These are phyloP conservation scores for Hypoxylon sp. DNA, from an alignment of 2,329 filamentous ascomycete genomes.

Conservation along the genomic window DNA sequence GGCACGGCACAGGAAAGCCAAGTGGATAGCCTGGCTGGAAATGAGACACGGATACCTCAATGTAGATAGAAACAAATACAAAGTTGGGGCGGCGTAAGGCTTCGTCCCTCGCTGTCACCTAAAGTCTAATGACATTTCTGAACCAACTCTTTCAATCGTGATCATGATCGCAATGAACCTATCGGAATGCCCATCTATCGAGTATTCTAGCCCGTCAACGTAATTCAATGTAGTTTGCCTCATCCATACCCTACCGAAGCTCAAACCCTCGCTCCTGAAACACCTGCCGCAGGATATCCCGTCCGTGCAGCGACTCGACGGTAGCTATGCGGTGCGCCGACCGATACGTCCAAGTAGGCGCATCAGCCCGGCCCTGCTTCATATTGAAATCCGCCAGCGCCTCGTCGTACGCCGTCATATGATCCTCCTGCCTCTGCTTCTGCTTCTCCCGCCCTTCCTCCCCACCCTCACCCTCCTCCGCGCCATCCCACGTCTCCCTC, in stretches of 20 bases:
- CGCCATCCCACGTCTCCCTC: slow-evolving; percentile 38
- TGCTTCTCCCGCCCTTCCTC: slow-evolving; percentile 16
- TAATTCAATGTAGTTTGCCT: not conserved
- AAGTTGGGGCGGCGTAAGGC: slow-evolving; percentile 7
- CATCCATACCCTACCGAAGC: slow-evolving; percentile 27
- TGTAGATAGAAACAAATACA: slow-evolving; percentile 21
- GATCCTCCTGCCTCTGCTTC: too few species aligned
- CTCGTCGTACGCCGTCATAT: slow-evolving; percentile 40
- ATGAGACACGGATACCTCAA: slow-evolving; percentile 9
- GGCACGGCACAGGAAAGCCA: slow-evolving; percentile 3
- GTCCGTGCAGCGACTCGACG: slow-evolving; percentile 40
- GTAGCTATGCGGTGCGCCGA: slow-evolving; percentile 42
- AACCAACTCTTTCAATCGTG: not conserved
- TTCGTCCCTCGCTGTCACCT: slow-evolving; percentile 3
- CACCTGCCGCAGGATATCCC: slow-evolving; percentile 39
- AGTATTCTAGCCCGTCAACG: not conserved
- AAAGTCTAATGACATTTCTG: not conserved
- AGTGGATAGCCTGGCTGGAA: slow-evolving; percentile 1
- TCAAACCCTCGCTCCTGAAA: slow-evolving; percentile 40
- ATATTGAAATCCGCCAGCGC: slow-evolving; percentile 40
- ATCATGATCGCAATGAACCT: not conserved
- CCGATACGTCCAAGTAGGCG: slow-evolving; percentile 42
- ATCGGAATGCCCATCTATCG: too few species aligned
- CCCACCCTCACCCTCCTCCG: slow-evolving; percentile 24
- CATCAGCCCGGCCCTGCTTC: slow-evolving; percentile 34